Evolutionary conservation across 2,329 filamentous ascomycete species (phyloP), one percentile per base, ranked within the genome.

Genomic region (Mycosphaerelloides madeirae): DNA sequence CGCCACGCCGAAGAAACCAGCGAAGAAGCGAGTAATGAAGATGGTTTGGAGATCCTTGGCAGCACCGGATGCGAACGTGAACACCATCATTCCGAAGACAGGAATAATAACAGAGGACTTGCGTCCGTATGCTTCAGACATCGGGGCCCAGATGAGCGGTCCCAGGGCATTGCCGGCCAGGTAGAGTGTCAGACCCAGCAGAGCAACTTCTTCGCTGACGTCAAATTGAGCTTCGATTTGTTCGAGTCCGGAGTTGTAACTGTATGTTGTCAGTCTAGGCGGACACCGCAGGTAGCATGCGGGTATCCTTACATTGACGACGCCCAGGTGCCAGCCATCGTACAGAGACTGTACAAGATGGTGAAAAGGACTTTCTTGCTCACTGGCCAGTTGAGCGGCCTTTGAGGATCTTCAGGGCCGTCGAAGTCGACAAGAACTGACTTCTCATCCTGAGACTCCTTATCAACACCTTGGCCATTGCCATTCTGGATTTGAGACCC

Each of bases 231-330:
- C n/a, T n/a, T n/a, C n/a, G n/a, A n/a, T n/a, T n/a, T n/a, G n/a
- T 62, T 51, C 43, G 79, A 76, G 13, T 70, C 58, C 47, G 68
- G 44, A 1, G 66, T n/a, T n/a, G 58, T 33, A 76, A 73, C n/a
- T 34, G 39, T 6, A 12, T 16, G 12, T 25, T 32, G 4, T 29
- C 39, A 15, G 39, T 15, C 14, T 34, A 16, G 29, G 35, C 25
- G 11, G 35, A 14, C n/a, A 14, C 29, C 3, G 39, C n/a, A n/a
- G 25, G 31, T 34, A 6, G 39, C 33, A 42, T 3, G 39, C 29
- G 29, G 39, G 20, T 16, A 7, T 11, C 9, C 7, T 12, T 8
- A 25, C 38, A 29, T 11, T 40, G 20, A 31, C 11, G 6, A 25
- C 12, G 8, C 18, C n/a, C 14, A 15, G 6, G 6, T 29, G 28